These are phyloP conservation scores for Sporothrix globosa DNA, from an alignment of 2,329 filamentous ascomycete genomes.

Conservation along the genomic window DNA sequence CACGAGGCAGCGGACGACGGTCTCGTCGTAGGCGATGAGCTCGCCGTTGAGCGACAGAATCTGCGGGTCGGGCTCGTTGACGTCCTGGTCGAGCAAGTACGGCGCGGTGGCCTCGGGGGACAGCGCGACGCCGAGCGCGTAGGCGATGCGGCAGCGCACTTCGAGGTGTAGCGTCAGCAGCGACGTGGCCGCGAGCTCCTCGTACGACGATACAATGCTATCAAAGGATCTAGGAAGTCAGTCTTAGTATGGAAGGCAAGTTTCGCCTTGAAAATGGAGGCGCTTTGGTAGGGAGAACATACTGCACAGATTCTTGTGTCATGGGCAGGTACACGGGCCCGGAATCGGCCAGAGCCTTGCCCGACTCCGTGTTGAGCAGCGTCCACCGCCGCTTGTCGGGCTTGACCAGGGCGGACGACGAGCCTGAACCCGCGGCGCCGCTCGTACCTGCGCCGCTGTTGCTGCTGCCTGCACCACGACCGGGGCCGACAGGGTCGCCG, in stretches of 20 bases:
- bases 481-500: constrained; percentile 56
- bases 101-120: constrained; percentile 61
- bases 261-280: too few species aligned
- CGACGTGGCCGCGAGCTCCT: constrained; percentile 75
- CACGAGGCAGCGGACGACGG: constrained; percentile 68
- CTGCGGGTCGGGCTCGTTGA: constrained; percentile 75
- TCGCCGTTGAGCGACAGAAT: constrained; percentile 84
- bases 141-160: constrained; percentile 80
- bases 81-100: constrained; percentile 70
- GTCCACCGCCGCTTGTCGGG: constrained; percentile 78
- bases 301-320: constrained; percentile 80
- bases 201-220: constrained; percentile 79
- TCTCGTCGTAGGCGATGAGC: constrained; percentile 86
- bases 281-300: constrained; percentile 38
- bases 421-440: neutral
- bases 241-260: neutral
- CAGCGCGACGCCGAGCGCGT: constrained; percentile 69
- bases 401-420: constrained; percentile 52
- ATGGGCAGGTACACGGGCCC: constrained; percentile 81
- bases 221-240: constrained; percentile 70
- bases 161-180: constrained; percentile 88
- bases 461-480: neutral
- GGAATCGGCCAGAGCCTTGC: constrained; percentile 61
- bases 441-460: neutral
- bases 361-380: constrained; percentile 65